These are phyloP conservation scores for Corynespora cassiicola DNA, from an alignment of 2,329 filamentous ascomycete species.

Conservation along the genomic window DNA sequence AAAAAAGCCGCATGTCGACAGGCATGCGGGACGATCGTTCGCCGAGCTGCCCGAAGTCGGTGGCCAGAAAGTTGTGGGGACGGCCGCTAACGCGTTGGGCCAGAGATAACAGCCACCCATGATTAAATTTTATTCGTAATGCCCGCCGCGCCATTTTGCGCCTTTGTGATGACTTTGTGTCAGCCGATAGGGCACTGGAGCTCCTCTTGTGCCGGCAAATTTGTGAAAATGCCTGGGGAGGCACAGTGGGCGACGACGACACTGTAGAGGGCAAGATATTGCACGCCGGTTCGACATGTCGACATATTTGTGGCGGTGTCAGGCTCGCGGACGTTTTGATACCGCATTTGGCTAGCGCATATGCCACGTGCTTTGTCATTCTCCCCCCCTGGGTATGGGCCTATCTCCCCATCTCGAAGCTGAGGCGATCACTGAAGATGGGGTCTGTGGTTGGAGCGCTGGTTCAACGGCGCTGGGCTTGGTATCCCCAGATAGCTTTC, in stretches of 20 bases:
- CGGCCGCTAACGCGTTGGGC: conserved; percentile 24
- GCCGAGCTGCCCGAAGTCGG: too few relatives aligned
- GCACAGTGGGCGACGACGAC: too few relatives aligned
- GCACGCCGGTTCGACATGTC: too few relatives aligned
- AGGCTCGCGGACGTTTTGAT: too few relatives aligned
- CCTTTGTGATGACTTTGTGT: conserved; percentile 18
- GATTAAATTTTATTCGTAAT: conserved; percentile 42
- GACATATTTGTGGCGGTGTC: conserved; percentile 28
- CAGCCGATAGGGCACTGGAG: too few relatives aligned
- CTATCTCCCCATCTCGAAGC: conserved; percentile 29
- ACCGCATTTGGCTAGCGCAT: conserved; percentile 32
- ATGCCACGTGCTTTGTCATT: conserved; percentile 27
- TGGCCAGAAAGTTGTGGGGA: conserved; percentile 40
- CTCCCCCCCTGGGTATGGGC: conserved; percentile 30
- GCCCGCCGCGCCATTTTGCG: conserved; percentile 24
- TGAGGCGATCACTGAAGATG: conserved; percentile 27
- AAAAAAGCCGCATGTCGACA: conserved; percentile 28
- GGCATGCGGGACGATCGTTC: conserved; percentile 8
- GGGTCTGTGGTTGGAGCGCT: conserved; percentile 5
- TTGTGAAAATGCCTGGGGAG: too few relatives aligned
- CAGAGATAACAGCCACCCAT: conserved; percentile 34
- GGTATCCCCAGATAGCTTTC: too few relatives aligned
- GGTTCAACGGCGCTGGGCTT: too few relatives aligned
- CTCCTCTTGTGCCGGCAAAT: too few relatives aligned
- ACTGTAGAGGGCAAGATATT: too few relatives aligned